Conservation (phyloP, 108 stramenopile species). For the Mediolabrus comicus region DNA sequence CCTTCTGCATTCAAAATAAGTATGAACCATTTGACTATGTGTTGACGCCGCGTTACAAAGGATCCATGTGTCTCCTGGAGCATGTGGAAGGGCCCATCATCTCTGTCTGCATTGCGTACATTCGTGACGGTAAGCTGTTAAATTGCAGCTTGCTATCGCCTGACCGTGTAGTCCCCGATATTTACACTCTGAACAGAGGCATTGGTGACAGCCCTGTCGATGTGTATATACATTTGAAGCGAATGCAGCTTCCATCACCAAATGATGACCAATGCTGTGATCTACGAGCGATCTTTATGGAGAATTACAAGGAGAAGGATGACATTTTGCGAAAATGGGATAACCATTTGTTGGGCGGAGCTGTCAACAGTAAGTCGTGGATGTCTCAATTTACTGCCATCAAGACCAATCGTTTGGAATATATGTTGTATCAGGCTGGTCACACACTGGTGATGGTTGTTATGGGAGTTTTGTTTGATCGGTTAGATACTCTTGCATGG, state of each 20-base stretch:
- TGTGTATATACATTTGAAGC: slow-evolving; percentile 44
- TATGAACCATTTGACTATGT: slow-evolving; percentile 51
- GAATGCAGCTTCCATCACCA: slow-evolving; percentile 22
- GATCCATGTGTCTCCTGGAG: slow-evolving; percentile 34
- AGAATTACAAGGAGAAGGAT: slow-evolving; percentile 50
- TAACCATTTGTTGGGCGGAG: slow-evolving; percentile 15
- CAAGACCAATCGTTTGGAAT: slow-evolving; percentile 15
- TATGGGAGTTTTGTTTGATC: slow-evolving; percentile 3
- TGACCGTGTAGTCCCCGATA: slow-evolving; percentile 50
- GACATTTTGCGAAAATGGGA: slow-evolving; percentile 43
- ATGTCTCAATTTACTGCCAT: slow-evolving; percentile 20
- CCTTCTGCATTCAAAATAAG: slow-evolving; percentile 33
- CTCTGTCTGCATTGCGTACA: slow-evolving; percentile 37
- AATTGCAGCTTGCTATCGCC: slow-evolving; percentile 45
- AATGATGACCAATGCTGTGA: too few species aligned
- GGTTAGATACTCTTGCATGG: slow-evolving; percentile 4
- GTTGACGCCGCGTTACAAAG: slow-evolving; percentile 55
- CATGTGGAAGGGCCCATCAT: slow-evolving; percentile 42
- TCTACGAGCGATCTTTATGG: slow-evolving; percentile 42
- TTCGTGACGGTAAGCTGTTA: slow-evolving; percentile 43
- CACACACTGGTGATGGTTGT: slow-evolving; percentile 23
- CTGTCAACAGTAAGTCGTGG: slow-evolving; percentile 13
- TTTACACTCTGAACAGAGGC: slow-evolving; percentile 46
- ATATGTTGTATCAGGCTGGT: slow-evolving; percentile 8
- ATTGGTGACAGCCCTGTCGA: slow-evolving; percentile 38